phyloP scores from a whole-genome alignment of 345 rosid genomes.

The Pseudoturritis turrita region DNA sequence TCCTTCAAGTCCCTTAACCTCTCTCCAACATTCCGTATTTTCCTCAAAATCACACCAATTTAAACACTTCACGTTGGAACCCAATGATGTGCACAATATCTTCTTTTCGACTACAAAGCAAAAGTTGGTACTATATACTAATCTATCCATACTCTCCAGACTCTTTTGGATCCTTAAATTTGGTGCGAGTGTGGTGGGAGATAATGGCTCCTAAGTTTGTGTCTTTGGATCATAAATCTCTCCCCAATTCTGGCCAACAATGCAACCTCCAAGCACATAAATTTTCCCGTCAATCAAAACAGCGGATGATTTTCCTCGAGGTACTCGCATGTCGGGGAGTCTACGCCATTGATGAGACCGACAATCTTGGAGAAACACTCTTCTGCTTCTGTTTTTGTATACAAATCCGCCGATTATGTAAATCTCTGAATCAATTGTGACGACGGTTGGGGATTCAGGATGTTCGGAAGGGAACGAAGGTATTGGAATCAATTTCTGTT shows the following conservation, averaged over 20 bases:
- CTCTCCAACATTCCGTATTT: background rate
- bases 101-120: background rate
- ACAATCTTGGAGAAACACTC: conserved; percentile 41
- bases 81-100: background rate
- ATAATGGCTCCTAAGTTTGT: conserved; percentile 29
- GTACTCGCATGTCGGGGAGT: conserved; percentile 43
- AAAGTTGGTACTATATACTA: background rate
- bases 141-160: too few relatives aligned
- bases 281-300: conserved; percentile 43
- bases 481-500: background rate
- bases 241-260: conserved; percentile 43
- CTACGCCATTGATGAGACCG: conserved; percentile 44
- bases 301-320: conserved; percentile 39
- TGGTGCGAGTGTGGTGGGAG: background rate
- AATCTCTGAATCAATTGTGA: background rate
- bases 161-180: background rate
- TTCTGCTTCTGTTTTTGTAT: background rate
- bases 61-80: too few relatives aligned
- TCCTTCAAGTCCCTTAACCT: too few relatives aligned
- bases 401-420: background rate
- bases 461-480: background rate
- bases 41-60: background rate
- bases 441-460: background rate
- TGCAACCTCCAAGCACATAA: conserved; percentile 63
- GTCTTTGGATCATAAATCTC: conserved; percentile 53